These are phyloP conservation scores for Talaromyces sp. DNA, from an alignment of 2,329 filamentous ascomycete genomes.

Conservation along the genomic window DNA sequence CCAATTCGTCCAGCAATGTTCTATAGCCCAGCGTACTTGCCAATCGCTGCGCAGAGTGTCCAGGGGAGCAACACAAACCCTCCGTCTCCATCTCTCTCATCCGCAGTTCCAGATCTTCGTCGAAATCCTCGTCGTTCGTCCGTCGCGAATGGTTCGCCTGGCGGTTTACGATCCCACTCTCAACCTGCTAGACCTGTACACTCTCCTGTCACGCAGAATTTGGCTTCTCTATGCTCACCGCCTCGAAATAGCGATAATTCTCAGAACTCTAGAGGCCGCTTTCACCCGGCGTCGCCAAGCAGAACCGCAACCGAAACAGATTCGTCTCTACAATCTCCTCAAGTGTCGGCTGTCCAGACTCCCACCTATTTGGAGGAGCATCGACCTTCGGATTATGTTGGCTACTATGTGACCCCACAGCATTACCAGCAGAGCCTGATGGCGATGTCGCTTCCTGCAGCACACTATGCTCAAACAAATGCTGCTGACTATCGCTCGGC, in stretches of 20 bases:
- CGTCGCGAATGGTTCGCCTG: slow-evolving; percentile 36
- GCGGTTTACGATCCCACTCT: slow-evolving; percentile 44
- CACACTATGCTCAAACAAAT: slow-evolving; percentile 27
- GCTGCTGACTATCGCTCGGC: slow-evolving; percentile 31
- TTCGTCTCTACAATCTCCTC: slow-evolving; percentile 8
- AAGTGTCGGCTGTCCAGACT: slow-evolving; percentile 18
- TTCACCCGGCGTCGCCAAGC: slow-evolving; percentile 29
- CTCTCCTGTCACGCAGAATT: slow-evolving; percentile 26
- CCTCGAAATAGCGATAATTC: slow-evolving; percentile 25
- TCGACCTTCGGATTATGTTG: slow-evolving; percentile 38
- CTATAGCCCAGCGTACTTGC: slow-evolving; percentile 31
- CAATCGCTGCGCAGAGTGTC: slow-evolving; percentile 28
- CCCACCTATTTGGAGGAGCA: slow-evolving; percentile 33
- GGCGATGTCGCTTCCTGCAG: slow-evolving; percentile 31
- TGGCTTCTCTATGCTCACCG: slow-evolving; percentile 29
- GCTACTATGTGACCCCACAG: slow-evolving; percentile 43
- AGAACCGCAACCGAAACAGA: slow-evolving; percentile 29
- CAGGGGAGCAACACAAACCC: slow-evolving; percentile 42
- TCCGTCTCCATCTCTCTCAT: slow-evolving; percentile 38
- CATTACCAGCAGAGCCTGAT: slow-evolving; percentile 37
- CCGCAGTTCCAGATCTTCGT: slow-evolving; percentile 37
- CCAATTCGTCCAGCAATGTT: slow-evolving; percentile 30
- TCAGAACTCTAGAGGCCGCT: slow-evolving; percentile 25
- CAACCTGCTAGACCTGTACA: slow-evolving; percentile 44
- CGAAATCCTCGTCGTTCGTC: slow-evolving; percentile 43